Evolutionary conservation across 2,329 filamentous ascomycete species (phyloP).

Genomic region (Cercospora sojina): DNA sequence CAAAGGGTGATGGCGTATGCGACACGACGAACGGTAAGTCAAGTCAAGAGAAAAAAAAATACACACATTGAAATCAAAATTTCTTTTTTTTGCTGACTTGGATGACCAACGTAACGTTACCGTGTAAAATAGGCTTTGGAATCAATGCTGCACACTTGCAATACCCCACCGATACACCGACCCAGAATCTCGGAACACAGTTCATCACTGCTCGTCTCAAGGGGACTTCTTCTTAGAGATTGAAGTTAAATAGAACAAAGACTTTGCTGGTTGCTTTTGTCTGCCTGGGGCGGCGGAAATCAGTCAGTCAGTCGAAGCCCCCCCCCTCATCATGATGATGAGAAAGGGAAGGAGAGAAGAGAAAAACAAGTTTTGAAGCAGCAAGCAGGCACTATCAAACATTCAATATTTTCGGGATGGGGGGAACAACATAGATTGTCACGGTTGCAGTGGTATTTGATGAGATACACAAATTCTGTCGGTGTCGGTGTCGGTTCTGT

Average conservation of each 20-base stretch:
- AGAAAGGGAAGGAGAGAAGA: too few relatives aligned
- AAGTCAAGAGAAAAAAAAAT: too few relatives aligned
- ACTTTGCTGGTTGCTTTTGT: too few relatives aligned
- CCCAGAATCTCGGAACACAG: conserved; percentile 35
- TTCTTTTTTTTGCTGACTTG: not conserved
- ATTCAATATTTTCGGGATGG: not conserved
- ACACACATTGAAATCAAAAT: too few relatives aligned
- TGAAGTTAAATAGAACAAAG: too few relatives aligned
- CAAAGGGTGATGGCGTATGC: conserved; percentile 42
- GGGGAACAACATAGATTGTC: not conserved
- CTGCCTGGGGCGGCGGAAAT: too few relatives aligned
- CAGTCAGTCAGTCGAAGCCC: too few relatives aligned
- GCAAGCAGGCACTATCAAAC: not conserved
- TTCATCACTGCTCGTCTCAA: conserved; percentile 29
- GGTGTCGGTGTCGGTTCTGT: not conserved
- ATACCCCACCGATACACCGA: conserved; percentile 32
- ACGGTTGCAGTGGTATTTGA: not conserved
- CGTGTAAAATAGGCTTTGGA: conserved; percentile 26
- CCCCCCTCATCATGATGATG: too few relatives aligned
- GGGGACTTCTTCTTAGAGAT: conserved; percentile 9
- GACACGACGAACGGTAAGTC: conserved; percentile 34
- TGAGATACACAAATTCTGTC: not conserved
- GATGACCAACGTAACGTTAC: not conserved
- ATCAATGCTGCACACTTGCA: conserved; percentile 37
- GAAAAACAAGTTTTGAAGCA: not conserved